Base-by-base conservation (phyloP, 805 yeast species). In the Candida takata region DNA sequence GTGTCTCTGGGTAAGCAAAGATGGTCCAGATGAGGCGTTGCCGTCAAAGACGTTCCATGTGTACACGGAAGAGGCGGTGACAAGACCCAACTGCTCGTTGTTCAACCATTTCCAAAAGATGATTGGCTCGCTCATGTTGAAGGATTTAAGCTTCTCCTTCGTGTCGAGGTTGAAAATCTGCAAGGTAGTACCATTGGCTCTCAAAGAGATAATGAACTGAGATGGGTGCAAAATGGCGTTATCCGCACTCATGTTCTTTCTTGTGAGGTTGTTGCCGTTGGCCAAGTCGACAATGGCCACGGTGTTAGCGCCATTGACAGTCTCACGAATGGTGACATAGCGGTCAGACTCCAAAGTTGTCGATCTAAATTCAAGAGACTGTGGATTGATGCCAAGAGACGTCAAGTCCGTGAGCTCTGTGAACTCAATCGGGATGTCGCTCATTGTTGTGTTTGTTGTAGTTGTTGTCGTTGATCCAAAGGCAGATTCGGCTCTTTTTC, bases 231-330 rank as follows among this genome's bases (percentile, higher is more conserved):
- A 79, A 57, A 92, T 92, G 34, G 97, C 97, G 44, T 87, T 84
- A 63, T 92, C 99, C 30, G 98, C 99, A 37, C 84, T 74, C 95
- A 92, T 92, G 60, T 84, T 83, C 63, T 92, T 90, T 56, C 94
- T 79, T 16, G 84, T 81, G 42, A 88, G 77, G 50, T 76, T 73
- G 62, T 84, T 84, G 65, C 77, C 77, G 56, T 84, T 78, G 45
- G 75, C 70, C 54, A 92, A 70, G 57, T 92, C 94, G 44, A 92
- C 76, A 52, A 92, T 92, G 29, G 95, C 95, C 36, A 94, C 97
- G n/a, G 92, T 72, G 62, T 86, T 88, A 42, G 90, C 79, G 31
- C 75, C 72, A 34, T 62, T 62, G 34, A 56, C 52, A 23, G 74
- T 61, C 57, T 81, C 90, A 54, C 95, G 71, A 21, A 80, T 72